Conservation (phyloP, 1,139 yeast genomes). For the Ashbya aceris region DNA sequence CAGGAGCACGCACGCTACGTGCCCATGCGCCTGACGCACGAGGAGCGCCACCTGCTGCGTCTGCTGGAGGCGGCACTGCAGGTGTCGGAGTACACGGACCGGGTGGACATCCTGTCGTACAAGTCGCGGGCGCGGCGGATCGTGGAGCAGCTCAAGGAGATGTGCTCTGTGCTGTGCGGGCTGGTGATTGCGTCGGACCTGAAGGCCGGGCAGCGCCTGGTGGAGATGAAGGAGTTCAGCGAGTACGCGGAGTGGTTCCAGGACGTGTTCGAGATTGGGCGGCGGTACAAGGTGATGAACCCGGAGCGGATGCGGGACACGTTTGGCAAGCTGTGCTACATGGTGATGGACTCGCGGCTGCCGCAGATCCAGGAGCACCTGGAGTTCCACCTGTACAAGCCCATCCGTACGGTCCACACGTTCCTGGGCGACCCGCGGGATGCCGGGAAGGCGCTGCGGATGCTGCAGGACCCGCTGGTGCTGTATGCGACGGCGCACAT, state of each 20-base stretch:
- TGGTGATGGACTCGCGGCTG: constrained; percentile 70
- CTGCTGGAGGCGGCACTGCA: constrained; percentile 60
- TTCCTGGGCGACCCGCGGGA: constrained; percentile 36
- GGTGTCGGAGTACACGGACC: constrained; percentile 68
- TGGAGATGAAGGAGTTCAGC: constrained; percentile 53
- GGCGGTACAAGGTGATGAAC: constrained; percentile 70
- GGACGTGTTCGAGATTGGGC: constrained; percentile 58
- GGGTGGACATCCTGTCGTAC: constrained; percentile 56
- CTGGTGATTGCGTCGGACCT: constrained; percentile 63
- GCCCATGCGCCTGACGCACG: constrained; percentile 55
- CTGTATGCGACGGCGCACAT: constrained; percentile 58
- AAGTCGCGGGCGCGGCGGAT: constrained; percentile 57
- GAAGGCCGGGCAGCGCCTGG: constrained; percentile 52
- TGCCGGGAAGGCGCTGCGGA: constrained; percentile 32
- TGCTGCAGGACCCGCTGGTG: constrained; percentile 48
- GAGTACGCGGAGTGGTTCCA: constrained; percentile 64
- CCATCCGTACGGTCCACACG: constrained; percentile 50
- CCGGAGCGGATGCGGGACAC: constrained; percentile 70
- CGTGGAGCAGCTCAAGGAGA: constrained; percentile 57
- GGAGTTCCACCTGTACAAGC: constrained; percentile 65
- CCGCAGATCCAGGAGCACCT: constrained; percentile 57
- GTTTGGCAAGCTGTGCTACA: constrained; percentile 66
- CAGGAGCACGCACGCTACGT: constrained; percentile 43
- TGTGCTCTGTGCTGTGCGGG: constrained; percentile 67
- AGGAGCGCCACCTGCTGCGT: constrained; percentile 56